phyloP scores from a whole-genome alignment of 2,329 filamentous ascomycete species.

The Ampelomyces quisqualis region DNA sequence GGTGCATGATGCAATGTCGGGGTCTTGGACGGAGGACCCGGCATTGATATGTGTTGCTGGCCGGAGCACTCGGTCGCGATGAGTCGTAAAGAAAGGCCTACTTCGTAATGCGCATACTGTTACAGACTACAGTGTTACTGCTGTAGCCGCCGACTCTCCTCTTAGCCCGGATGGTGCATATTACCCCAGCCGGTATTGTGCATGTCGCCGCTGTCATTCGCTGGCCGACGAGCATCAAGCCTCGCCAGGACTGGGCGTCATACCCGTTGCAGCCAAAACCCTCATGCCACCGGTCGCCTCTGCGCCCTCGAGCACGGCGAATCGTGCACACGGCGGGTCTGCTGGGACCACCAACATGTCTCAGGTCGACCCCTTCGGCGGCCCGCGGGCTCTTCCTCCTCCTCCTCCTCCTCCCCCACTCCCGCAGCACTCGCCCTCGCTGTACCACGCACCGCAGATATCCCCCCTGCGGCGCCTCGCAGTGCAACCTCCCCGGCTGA shows the following conservation, averaged over 20 bases:
- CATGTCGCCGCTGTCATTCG: slow-evolving; percentile 19
- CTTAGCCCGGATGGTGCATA: slow-evolving; percentile 14
- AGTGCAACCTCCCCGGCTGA: slow-evolving; percentile 47
- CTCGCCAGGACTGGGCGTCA: slow-evolving; percentile 8
- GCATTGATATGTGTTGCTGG: no score
- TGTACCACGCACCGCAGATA: slow-evolving; percentile 22
- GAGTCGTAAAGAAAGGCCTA: no score
- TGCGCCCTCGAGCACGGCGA: not conserved
- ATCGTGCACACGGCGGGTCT: no score
- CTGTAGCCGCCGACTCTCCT: slow-evolving; percentile 14
- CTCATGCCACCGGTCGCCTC: slow-evolving; percentile 7
- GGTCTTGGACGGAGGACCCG: no score
- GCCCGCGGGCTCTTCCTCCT: slow-evolving; percentile 22
- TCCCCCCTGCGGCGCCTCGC: slow-evolving; percentile 40
- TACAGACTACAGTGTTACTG: no score
- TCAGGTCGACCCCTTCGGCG: slow-evolving; percentile 25
- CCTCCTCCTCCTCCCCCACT: slow-evolving; percentile 27
- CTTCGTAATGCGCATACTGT: no score
- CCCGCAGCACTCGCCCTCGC: slow-evolving; percentile 21
- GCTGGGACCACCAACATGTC: slow-evolving; percentile 26
- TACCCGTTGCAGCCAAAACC: not conserved
- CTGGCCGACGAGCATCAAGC: slow-evolving; percentile 18
- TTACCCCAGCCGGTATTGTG: slow-evolving; percentile 8
- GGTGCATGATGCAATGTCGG: no score
- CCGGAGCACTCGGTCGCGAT: no score